A percentile compares a stretch with the other conserved stretches of the same genome.
Conservation (phyloP, 2,329 filamentous ascomycete species). For the Alternaria angustiovoidea region DNA sequence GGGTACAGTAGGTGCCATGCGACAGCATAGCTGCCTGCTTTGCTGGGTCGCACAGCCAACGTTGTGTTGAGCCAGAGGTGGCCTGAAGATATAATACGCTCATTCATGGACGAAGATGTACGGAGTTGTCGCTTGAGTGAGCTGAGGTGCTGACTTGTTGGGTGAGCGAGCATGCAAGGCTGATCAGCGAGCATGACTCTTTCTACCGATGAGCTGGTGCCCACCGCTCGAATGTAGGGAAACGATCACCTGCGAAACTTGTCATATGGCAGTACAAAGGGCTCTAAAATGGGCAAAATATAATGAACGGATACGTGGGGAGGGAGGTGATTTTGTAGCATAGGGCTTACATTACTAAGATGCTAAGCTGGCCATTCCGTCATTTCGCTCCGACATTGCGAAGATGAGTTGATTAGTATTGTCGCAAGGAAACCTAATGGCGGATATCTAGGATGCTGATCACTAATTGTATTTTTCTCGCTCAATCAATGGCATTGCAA, state of each 20-base stretch:
- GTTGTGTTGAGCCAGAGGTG: not conserved
- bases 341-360: not conserved
- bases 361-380: not conserved
- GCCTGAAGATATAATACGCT: not conserved
- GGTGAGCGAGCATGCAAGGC: not conserved
- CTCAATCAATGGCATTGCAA: not conserved
- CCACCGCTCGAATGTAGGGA: not conserved
- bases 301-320: not conserved
- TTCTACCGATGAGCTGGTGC: not conserved
- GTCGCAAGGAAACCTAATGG: not conserved
- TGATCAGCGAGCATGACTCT: not conserved
- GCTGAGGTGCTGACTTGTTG: not conserved
- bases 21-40: not conserved
- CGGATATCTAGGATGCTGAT: not conserved
- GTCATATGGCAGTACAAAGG: not conserved
- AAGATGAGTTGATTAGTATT: not conserved
- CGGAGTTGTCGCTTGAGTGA: not conserved
- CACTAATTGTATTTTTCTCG: not conserved
- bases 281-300: not conserved
- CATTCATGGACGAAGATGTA: slow-evolving; percentile 1
- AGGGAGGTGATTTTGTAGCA: not conserved
- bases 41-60: not conserved
- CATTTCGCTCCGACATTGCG: not conserved
- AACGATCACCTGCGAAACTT: not conserved
- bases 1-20: not conserved